A percentile compares a stretch with the other conserved stretches of the same genome.
Evolutionary conservation across 352 stramenopile species (phyloP).

Genomic region (Thalassiosira livingstoniorum): DNA sequence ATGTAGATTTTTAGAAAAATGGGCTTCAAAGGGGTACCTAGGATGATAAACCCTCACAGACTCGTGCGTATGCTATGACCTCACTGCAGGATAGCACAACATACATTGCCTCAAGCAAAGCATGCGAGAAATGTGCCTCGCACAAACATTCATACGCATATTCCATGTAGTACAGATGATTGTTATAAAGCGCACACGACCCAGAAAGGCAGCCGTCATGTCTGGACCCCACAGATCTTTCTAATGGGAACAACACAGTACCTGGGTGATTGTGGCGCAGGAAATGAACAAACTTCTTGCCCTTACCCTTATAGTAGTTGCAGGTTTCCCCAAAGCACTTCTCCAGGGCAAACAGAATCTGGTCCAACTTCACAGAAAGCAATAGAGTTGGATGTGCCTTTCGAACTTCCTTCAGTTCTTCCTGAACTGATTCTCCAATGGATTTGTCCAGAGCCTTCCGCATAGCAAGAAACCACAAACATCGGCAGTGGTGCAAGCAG

Average conservation of each 20-base stretch:
- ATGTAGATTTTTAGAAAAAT: too few species aligned
- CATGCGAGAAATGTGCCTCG: neutral
- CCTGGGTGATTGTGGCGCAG: constrained; percentile 27
- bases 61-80: constrained; percentile 12
- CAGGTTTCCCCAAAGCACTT: constrained; percentile 26
- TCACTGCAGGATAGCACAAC: constrained; percentile 17
- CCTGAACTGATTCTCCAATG: too few species aligned
- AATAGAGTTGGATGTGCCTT: too few species aligned
- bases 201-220: constrained; percentile 24
- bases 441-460: too few species aligned
- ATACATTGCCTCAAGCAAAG: constrained; percentile 18
- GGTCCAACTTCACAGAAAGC: neutral
- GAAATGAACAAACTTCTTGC: constrained; percentile 20
- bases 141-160: neutral
- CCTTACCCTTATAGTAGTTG: constrained; percentile 34
- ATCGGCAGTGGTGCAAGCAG: too few species aligned
- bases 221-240: constrained; percentile 10
- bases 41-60: too few species aligned
- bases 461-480: too few species aligned
- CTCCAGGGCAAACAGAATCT: constrained; percentile 8
- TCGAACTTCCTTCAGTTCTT: too few species aligned
- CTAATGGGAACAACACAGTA: constrained; percentile 8
- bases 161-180: constrained; percentile 10
- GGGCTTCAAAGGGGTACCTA: too few species aligned
- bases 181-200: constrained; percentile 23